phyloP scores from a whole-genome alignment of 73 alveolate genomes.

The Stentor roeselii region DNA sequence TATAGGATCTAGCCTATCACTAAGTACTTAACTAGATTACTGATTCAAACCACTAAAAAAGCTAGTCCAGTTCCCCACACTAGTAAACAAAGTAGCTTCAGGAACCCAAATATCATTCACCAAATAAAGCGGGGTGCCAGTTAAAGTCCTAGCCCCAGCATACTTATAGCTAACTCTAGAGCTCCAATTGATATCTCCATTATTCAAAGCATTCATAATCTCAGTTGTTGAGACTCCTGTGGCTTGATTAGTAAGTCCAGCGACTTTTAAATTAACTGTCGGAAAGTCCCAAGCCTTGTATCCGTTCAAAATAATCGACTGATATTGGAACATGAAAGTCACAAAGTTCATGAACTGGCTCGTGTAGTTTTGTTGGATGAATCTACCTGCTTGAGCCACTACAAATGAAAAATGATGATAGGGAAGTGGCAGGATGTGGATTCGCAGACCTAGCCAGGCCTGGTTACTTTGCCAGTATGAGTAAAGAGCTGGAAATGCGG shows the following conservation, averaged over 20 bases:
- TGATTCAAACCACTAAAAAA: not conserved
- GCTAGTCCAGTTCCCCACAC: not conserved
- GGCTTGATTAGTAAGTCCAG: not conserved
- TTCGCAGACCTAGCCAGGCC: not conserved
- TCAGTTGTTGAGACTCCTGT: not conserved
- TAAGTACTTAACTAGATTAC: too few relatives aligned
- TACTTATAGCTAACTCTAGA: not conserved
- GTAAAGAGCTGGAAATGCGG: slow-evolving; percentile 5
- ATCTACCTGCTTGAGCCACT: slow-evolving; percentile 7
- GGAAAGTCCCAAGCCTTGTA: not conserved
- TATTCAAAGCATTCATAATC: not conserved
- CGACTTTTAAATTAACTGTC: not conserved
- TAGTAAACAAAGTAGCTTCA: not conserved
- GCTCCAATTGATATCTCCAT: not conserved
- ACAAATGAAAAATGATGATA: slow-evolving; percentile 2
- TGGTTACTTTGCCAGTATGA: not conserved
- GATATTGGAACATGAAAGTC: slow-evolving; percentile 10
- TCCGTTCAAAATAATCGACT: not conserved
- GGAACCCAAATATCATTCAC: slow-evolving; percentile 12
- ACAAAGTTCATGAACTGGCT: not conserved
- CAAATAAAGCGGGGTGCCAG: slow-evolving; percentile 17
- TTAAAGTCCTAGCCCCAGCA: not conserved
- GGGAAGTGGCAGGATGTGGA: slow-evolving; percentile 16
- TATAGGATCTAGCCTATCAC: too few relatives aligned
- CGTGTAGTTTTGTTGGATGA: slow-evolving; percentile 6